Evolutionary conservation across 441 rosid genomes (phyloP), one percentile per base, ranked within the genome.

Genomic region (Mallotus japonicus): DNA sequence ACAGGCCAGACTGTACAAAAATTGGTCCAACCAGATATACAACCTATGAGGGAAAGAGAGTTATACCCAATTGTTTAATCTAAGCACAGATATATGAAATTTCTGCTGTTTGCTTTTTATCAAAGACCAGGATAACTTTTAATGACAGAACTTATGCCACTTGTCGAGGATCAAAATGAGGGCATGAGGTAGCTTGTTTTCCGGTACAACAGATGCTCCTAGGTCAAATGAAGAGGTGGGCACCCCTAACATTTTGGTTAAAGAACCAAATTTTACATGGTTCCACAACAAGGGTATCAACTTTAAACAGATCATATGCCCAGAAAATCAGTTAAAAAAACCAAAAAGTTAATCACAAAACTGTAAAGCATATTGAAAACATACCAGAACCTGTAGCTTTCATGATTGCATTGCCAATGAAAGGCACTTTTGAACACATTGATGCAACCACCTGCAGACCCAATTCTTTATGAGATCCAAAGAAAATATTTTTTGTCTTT

Each of bases 391-490:
- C 85, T 5, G 92, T 87, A 55, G 96, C 94, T 83, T 87, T 90
- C 85, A 88, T 87, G 64, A 95, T 88, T 62, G 99, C 97, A 70
- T 85, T 87, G 76, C 97, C 85, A 70, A 95, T 87, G 49, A 88
- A 79, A 75, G 99, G 97, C 71, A 91, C 97, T 80, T 92, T 92
- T 62, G 95, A 88, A 81, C 97, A 95, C 97, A 95, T 95, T 69
- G 94, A 89, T 77, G 96, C 94, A 60, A 95, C 85, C 81, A 92
- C 92, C 99, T 95, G 89, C 87, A 77, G 44, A 55, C 11, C 13
- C 70, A 68, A 47, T 49, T 28, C 3, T 53, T 61, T 42, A 56
- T 51, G 60, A 37, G 49, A 32, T 7, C 5, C 32, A n/a, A 46
- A 34, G 8, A 59, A n/a, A 40, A n/a, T n/a, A 14, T 17, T 44